phyloP scores from a whole-genome alignment of 495 filamentous ascomycete genomes.

The Geopyxis carbonaria region DNA sequence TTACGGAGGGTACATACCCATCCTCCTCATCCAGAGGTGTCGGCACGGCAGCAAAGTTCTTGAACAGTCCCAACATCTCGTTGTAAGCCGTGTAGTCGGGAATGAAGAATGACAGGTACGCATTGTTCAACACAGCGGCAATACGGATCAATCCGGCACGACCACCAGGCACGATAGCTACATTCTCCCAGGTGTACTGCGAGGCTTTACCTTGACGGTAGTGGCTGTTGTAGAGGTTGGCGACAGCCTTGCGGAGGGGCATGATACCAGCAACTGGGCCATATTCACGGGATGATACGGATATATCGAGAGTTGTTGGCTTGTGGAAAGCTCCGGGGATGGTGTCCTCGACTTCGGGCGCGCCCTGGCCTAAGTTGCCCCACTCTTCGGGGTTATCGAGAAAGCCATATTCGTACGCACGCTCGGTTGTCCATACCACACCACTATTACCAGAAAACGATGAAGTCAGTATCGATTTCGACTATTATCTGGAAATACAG shows the following conservation, averaged over 20 bases:
- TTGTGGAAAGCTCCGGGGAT: constrained; percentile 79
- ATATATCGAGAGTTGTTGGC: constrained; percentile 66
- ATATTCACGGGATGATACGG: constrained; percentile 64
- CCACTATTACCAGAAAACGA: constrained; percentile 1
- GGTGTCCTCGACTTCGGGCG: constrained; percentile 84
- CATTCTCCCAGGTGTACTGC: constrained; percentile 96
- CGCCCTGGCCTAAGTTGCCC: constrained; percentile 92
- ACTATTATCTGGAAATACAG: too few relatives aligned
- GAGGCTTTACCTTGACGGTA: constrained; percentile 76
- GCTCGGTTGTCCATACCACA: constrained; percentile 64
- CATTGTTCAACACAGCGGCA: constrained; percentile 81
- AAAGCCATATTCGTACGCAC: constrained; percentile 63
- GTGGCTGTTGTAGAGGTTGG: constrained; percentile 79
- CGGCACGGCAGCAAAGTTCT: constrained; percentile 80
- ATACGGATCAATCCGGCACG: constrained; percentile 85
- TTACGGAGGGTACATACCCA: constrained; percentile 35
- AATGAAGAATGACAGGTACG: constrained; percentile 79
- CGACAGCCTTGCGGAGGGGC: constrained; percentile 75
- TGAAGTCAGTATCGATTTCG: not conserved
- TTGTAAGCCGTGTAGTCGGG: constrained; percentile 60
- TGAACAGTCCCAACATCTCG: constrained; percentile 88
- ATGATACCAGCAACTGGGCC: constrained; percentile 90
- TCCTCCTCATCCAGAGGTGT: constrained; percentile 69
- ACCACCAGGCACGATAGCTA: constrained; percentile 92
- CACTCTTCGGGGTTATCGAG: constrained; percentile 62